Evolutionary conservation across 257 asterid genomes (phyloP).

Genomic region (Handroanthus guayacan): DNA sequence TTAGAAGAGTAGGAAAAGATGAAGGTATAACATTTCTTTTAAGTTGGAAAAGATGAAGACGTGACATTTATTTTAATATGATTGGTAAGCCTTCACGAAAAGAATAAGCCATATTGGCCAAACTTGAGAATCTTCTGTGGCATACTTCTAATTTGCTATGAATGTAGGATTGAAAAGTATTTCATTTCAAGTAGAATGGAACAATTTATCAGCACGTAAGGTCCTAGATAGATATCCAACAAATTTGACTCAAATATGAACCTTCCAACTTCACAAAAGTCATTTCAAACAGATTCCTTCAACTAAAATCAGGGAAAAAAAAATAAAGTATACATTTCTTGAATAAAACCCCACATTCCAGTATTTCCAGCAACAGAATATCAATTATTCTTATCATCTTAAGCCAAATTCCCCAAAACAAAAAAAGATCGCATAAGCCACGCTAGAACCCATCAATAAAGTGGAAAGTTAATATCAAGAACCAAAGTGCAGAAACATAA

Average conservation of each 20-base stretch:
- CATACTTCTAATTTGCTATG: background rate
- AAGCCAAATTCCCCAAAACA: slow-evolving; percentile 4
- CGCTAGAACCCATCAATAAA: background rate
- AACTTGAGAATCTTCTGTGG: background rate
- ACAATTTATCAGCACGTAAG: background rate
- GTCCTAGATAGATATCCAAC: background rate
- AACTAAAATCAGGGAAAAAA: background rate
- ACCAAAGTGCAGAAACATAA: background rate
- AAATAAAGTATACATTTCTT: background rate
- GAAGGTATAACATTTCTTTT: too few species aligned
- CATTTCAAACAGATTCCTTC: background rate
- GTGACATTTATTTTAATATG: background rate
- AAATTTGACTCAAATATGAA: background rate
- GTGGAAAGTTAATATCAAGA: background rate
- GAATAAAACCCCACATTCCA: slow-evolving; percentile 1
- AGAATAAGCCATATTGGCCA: background rate
- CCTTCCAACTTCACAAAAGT: slow-evolving; percentile 1
- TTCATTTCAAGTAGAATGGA: background rate
- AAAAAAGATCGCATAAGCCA: background rate
- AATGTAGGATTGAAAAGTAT: background rate
- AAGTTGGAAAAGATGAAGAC: background rate
- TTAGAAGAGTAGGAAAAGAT: background rate
- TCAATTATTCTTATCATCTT: background rate
- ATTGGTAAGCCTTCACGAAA: slow-evolving; percentile 1
- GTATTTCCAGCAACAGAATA: background rate